A percentile compares a stretch with the other conserved stretches of the same genome.
These are phyloP conservation scores for Tagetes erecta DNA, from an alignment of 129 eudicot genomes.

Conservation along the genomic window DNA sequence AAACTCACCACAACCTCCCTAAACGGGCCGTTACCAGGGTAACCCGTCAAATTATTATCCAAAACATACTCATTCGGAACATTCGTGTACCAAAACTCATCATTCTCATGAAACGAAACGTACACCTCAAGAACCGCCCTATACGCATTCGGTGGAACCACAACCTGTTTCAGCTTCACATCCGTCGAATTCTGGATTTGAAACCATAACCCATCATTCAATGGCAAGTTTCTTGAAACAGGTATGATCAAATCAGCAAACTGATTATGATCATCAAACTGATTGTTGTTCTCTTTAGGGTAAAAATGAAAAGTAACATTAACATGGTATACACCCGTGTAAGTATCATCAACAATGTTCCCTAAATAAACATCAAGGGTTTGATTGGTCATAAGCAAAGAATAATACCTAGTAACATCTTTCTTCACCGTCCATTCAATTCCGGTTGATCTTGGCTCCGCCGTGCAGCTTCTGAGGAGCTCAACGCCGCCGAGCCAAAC, in stretches of 20 bases:
- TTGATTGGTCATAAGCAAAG: conserved; percentile 54
- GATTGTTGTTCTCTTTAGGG: conserved; percentile 38
- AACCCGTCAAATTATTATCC: conserved; percentile 53
- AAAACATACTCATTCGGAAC: conserved; percentile 57
- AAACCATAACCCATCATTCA: conserved; percentile 87
- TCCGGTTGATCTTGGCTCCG: conserved; percentile 70
- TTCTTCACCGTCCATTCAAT: conserved; percentile 75
- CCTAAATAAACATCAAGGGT: conserved; percentile 76
- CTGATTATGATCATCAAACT: neutral
- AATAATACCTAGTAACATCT: conserved; percentile 67
- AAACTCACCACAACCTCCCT: conserved; percentile 78
- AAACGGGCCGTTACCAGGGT: conserved; percentile 76
- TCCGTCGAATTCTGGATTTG: conserved; percentile 54
- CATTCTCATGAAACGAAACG: conserved; percentile 82
- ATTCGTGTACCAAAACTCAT: conserved; percentile 79
- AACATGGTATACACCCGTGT: conserved; percentile 81
- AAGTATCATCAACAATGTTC: conserved; percentile 61
- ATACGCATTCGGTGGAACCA: conserved; percentile 58
- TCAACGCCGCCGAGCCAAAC: conserved; percentile 85
- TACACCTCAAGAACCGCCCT: conserved; percentile 82
- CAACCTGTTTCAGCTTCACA: conserved; percentile 43
- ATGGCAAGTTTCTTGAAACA: conserved; percentile 61
- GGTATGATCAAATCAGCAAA: conserved; percentile 79
- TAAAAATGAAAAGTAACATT: conserved; percentile 58
- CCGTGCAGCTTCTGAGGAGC: conserved; percentile 87